Conservation (phyloP, 2,329 filamentous ascomycete genomes). For the Xylaria sp. region DNA sequence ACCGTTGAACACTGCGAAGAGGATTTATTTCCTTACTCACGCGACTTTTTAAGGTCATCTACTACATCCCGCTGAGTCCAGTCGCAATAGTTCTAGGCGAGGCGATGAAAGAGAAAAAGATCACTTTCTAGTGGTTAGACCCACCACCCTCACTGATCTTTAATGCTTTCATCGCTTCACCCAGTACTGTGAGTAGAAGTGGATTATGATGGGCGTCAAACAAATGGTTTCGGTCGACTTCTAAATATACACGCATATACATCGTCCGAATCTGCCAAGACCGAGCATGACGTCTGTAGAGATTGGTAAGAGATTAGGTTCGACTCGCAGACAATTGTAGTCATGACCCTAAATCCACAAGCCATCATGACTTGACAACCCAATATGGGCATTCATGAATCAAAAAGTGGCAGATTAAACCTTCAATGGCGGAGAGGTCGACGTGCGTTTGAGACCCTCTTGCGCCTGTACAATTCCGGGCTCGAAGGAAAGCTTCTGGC, state of each 20-base stretch:
- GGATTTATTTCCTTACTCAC: background rate
- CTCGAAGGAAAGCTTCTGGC: conserved; percentile 63
- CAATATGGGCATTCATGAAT: background rate
- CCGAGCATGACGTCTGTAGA: background rate
- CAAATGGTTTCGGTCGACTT: too few relatives aligned
- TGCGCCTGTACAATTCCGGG: conserved; percentile 65
- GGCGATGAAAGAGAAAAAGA: too few relatives aligned
- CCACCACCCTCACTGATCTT: too few relatives aligned
- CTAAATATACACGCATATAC: conserved; percentile 12
- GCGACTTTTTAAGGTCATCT: too few relatives aligned
- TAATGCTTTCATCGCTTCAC: too few relatives aligned
- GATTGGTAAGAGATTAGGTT: background rate
- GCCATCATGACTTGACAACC: background rate
- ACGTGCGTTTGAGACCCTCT: conserved; percentile 57
- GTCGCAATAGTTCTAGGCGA: background rate
- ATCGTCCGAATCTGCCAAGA: conserved; percentile 7
- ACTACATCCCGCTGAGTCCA: background rate
- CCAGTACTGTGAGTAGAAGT: background rate
- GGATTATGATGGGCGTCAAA: background rate
- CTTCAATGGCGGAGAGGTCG: conserved; percentile 17
- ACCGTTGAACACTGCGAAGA: background rate
- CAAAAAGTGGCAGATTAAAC: conserved; percentile 11
- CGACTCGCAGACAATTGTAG: background rate
- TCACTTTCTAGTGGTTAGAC: too few relatives aligned
- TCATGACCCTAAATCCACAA: background rate